phyloP scores from a whole-genome alignment of 2,329 filamentous ascomycete species.

The Trichothecium sympodiale region DNA sequence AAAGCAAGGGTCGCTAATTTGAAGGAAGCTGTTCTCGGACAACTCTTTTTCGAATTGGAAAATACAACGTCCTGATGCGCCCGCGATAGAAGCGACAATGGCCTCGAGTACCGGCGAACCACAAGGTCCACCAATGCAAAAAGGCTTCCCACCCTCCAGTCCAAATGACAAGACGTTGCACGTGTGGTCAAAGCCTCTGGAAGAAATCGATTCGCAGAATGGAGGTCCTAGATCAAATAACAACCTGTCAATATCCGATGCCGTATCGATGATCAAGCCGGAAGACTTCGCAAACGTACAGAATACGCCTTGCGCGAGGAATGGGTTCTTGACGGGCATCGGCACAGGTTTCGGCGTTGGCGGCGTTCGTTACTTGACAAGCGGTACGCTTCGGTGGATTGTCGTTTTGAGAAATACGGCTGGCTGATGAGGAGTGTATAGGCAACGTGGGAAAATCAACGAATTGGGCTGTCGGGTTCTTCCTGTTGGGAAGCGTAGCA shows the following conservation, averaged over 20 bases:
- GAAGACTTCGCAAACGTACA: slow-evolving; percentile 64
- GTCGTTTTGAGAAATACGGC: not conserved
- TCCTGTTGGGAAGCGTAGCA: slow-evolving; percentile 55
- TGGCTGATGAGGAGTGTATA: slow-evolving; percentile 5
- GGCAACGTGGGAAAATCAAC: slow-evolving; percentile 39
- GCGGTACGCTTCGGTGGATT: slow-evolving; percentile 3
- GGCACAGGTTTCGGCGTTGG: slow-evolving; percentile 67
- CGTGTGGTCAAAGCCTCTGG: slow-evolving; percentile 5
- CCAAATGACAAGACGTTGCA: slow-evolving; percentile 4
- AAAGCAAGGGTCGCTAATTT: no score
- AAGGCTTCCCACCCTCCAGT: not conserved
- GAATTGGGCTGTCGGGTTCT: slow-evolving; percentile 78
- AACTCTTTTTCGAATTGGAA: no score
- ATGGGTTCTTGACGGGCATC: slow-evolving; percentile 76
- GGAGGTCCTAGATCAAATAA: not conserved
- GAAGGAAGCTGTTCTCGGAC: no score
- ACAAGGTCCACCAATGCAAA: not conserved
- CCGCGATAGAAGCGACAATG: not conserved
- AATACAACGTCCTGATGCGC: no score
- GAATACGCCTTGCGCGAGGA: slow-evolving; percentile 72
- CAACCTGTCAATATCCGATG: slow-evolving; percentile 39
- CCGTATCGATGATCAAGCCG: slow-evolving; percentile 53
- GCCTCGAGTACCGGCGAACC: not conserved
- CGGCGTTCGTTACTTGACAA: slow-evolving; percentile 45
- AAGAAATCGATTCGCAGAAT: slow-evolving; percentile 1